Evolutionary conservation across 768 basidiomycete species (phyloP), one percentile per base, ranked within the genome.

Genomic region (Boletus insuetus): DNA sequence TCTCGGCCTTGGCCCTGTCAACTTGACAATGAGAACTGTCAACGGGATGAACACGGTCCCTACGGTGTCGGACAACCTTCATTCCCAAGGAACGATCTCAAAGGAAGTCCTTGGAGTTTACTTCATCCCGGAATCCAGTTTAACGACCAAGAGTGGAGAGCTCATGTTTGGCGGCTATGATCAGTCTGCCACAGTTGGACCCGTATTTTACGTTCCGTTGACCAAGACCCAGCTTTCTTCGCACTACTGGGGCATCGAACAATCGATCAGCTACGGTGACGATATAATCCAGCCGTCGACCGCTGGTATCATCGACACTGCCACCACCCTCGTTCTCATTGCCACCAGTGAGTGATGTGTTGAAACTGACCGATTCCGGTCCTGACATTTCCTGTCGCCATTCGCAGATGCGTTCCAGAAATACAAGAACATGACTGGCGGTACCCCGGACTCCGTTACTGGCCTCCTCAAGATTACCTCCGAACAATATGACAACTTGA

Each of bases 21-120:
- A 61, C 40, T 55, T 77, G 44, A 75, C 76, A 0, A 29, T 54
- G 2, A 64, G 64, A 46, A 65, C 64, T 8, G 51, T 70, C 12
- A 46, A 31, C 16, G 53, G 53, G 37, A 31, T 14, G 37, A 6
- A 19, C 10, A 32, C 11, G 8, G 59, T 74, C 35, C 69, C 71
- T 4, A 77, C 75, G 9, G 71, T 76, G 12, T 63, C 59, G 12
- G 68, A 76, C 59, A 75, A 70, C 53, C 69, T 76, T 5, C 64
- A 53, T 46, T 32, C 43, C 6, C 69, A 73, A 51, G 67, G 68
- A 26, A 46, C 49, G 11, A 75, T 76, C 45, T 43, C 44, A 6
- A 41, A 62, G 3, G 56, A 69, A 12, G 59, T 68, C 0, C 47
- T 76, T 22, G 72, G 71, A 8, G 55, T 76, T n/a, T 74, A 65